Evolutionary conservation across 352 stramenopile genomes (phyloP), one percentile per base, ranked within the genome.

Genomic region (Globisporangium paddicum): DNA sequence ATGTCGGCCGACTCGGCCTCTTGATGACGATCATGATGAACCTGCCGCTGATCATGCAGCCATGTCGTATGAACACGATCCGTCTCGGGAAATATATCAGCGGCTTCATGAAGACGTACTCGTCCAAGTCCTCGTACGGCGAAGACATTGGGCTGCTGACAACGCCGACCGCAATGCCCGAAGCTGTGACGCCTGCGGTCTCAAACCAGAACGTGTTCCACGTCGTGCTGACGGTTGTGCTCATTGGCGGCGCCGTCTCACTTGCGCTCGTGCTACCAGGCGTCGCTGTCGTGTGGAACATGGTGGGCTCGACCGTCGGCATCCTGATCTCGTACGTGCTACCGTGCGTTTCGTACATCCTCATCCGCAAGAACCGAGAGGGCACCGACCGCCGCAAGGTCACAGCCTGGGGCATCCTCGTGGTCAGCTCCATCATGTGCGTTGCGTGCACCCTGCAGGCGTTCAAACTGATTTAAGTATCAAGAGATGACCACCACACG

Each of bases 241-340:
- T 96, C 59, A 75, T 95, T 50, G 30, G 55, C 11, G 63, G 82
- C 45, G 78, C 73, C 30, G 80, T 90, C 16, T 67, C 76, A 18
- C 72, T 92, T 19, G 88, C 88, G 38, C 72, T 95, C 10, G 63
- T 89, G 10, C 69, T 84, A 25, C 86, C 88, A 0, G 85, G 81
- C 30, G 86, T 96, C 1, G 84, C 77, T 16, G 78, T 95, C 6
- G 87, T 96, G 35, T 96, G 86, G 88, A 96, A 95, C 57, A 74
- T 96, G 51, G 93, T 93, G 71, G 88, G 88, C 38, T 92, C 77
- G 25, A 95, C 87, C 0, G 86, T 96, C 44, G 86, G 82, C 8
- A 75, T 96, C 25, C 58, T 96, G 5, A 89, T 96, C 61, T 93
- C 82, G 44, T 96, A 96, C 61, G 84, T 96, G 45, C 69, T 96